These are phyloP conservation scores for Candida sanyaensis DNA, from an alignment of 1,139 yeast genomes.

Conservation along the genomic window DNA sequence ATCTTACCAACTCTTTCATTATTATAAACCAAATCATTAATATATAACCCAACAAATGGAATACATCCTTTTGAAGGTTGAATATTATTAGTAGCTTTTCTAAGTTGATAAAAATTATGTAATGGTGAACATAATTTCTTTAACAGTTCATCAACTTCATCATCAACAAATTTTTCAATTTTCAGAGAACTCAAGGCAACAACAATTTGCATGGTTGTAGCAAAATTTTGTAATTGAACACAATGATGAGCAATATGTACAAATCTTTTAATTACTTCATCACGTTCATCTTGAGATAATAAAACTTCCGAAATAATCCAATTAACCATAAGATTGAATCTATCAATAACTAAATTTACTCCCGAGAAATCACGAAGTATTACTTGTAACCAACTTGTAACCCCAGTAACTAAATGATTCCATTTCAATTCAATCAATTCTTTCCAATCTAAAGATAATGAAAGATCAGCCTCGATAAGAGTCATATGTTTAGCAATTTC, in stretches of 20 bases:
- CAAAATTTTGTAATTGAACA: slow-evolving; percentile 71
- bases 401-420: slow-evolving; percentile 66
- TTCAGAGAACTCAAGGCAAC: slow-evolving; percentile 79
- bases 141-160: slow-evolving; percentile 1
- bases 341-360: slow-evolving; percentile 77
- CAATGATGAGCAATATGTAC: slow-evolving; percentile 85
- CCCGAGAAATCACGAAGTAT: slow-evolving; percentile 70
- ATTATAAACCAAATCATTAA: slow-evolving; percentile 81
- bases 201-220: slow-evolving; percentile 85
- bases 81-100: slow-evolving; percentile 61
- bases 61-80: slow-evolving; percentile 79
- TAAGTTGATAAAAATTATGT: slow-evolving; percentile 63
- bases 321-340: slow-evolving; percentile 86
- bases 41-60: slow-evolving; percentile 84
- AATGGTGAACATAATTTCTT: slow-evolving; percentile 62
- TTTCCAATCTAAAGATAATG: slow-evolving; percentile 89
- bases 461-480: slow-evolving; percentile 77
- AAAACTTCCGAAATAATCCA: slow-evolving; percentile 92
- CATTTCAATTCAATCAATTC: slow-evolving; percentile 80
- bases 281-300: slow-evolving; percentile 65
- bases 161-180: slow-evolving; percentile 39
- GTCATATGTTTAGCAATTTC: slow-evolving; percentile 80
- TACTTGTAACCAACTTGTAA: slow-evolving; percentile 85
- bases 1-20: slow-evolving; percentile 64
- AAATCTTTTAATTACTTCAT: slow-evolving; percentile 70